A percentile compares a stretch with the other conserved stretches of the same genome.
phyloP scores from a whole-genome alignment of 371 early-diverging fungal genomes.

The Mucor piriformis region DNA sequence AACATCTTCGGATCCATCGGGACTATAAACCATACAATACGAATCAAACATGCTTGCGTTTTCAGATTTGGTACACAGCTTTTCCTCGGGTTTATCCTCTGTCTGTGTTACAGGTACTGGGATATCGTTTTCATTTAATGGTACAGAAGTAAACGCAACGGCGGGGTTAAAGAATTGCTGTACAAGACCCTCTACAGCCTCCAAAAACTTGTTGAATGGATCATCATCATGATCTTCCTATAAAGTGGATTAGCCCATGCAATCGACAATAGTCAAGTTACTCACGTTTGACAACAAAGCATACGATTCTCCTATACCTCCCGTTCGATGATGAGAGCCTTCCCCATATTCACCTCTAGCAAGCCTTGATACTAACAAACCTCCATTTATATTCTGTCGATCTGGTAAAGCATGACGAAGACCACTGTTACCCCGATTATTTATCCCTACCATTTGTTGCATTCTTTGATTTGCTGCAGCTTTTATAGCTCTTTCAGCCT shows the following conservation, averaged over 20 bases:
- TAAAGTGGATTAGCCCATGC: background rate
- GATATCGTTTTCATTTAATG: constrained; percentile 59
- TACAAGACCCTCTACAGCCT: constrained; percentile 74
- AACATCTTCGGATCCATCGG: constrained; percentile 6
- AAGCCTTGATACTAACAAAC: constrained; percentile 13
- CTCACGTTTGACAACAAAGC: constrained; percentile 23
- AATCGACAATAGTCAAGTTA: background rate
- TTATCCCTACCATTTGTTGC: constrained; percentile 8
- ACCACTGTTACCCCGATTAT: background rate
- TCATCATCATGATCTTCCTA: constrained; percentile 52
- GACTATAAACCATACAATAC: constrained; percentile 50
- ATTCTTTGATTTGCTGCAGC: constrained; percentile 9
- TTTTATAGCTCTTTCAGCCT: constrained; percentile 17
- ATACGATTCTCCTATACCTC: constrained; percentile 28
- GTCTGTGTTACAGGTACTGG: constrained; percentile 20
- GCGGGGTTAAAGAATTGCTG: constrained; percentile 72
- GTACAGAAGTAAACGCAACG: constrained; percentile 76
- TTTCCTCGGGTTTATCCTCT: background rate
- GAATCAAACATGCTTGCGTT: constrained; percentile 56
- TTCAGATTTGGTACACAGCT: background rate
- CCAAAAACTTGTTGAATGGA: constrained; percentile 86
- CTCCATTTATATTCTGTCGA: background rate
- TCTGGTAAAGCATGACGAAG: constrained; percentile 19
- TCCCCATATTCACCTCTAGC: constrained; percentile 7
- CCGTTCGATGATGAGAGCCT: constrained; percentile 3